These are phyloP conservation scores for Guyanaporus albipodus DNA, from an alignment of 768 basidiomycete genomes.

Conservation along the genomic window DNA sequence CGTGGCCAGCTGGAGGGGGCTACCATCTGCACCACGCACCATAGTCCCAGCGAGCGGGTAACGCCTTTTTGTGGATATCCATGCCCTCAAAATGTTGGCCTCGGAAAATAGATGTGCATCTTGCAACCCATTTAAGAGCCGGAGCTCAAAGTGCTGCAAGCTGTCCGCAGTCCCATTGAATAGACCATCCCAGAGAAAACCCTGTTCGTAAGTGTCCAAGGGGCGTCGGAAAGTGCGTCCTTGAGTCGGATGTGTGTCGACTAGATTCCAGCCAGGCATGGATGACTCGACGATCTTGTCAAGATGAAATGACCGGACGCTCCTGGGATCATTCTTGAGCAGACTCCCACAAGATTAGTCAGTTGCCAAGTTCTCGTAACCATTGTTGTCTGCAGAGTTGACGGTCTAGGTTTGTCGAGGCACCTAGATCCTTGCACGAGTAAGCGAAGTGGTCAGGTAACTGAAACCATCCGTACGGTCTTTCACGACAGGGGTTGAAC, in stretches of 20 bases:
- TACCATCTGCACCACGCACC: slow-evolving; percentile 23
- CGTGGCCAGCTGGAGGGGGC: background rate
- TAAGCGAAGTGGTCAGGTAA: too few relatives aligned
- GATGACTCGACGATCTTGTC: too few relatives aligned
- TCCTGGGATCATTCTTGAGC: too few relatives aligned
- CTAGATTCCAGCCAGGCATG: slow-evolving; percentile 10
- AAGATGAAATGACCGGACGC: too few relatives aligned
- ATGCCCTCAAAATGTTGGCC: slow-evolving; percentile 40
- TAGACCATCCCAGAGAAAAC: slow-evolving; percentile 39
- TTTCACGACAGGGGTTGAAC: too few relatives aligned
- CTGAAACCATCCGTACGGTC: too few relatives aligned
- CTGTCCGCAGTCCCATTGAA: slow-evolving; percentile 45
- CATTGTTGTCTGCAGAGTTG: too few relatives aligned
- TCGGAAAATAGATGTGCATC: slow-evolving; percentile 24
- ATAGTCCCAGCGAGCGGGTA: slow-evolving; percentile 47
- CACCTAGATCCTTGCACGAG: too few relatives aligned
- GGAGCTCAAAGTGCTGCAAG: slow-evolving; percentile 29
- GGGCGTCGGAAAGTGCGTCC: slow-evolving; percentile 28
- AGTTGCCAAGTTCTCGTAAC: too few relatives aligned
- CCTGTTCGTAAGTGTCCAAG: slow-evolving; percentile 37
- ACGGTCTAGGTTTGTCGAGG: too few relatives aligned
- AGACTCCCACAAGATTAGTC: too few relatives aligned
- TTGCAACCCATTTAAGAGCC: slow-evolving; percentile 26
- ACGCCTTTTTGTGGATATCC: slow-evolving; percentile 46
- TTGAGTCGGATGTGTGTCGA: slow-evolving; percentile 2